Conservation (phyloP, 2,329 filamentous ascomycete species). For the Pseudogymnoascus sp. region DNA sequence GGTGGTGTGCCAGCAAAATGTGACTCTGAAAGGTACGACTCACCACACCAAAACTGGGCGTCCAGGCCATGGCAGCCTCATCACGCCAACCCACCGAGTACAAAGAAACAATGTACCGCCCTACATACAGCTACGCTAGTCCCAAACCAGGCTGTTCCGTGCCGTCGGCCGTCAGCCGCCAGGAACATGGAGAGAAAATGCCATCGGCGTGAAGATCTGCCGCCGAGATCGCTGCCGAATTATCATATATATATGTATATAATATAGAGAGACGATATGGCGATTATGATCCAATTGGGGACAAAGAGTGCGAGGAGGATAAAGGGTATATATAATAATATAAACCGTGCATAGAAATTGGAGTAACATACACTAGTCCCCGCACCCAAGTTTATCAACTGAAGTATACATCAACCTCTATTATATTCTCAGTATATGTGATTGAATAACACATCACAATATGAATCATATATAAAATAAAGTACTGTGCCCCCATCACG, state of each 20-base stretch:
- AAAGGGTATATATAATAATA: neutral
- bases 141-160: neutral
- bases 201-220: conserved; percentile 2
- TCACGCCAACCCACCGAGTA: neutral
- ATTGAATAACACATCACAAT: neutral
- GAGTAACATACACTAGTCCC: neutral
- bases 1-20: neutral
- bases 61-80: neutral
- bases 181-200: conserved; percentile 5
- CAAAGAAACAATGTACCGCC: neutral
- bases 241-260: conserved; percentile 1
- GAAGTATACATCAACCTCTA: neutral
- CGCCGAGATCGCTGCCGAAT: neutral
- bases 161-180: neutral
- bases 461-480: conserved; percentile 1
- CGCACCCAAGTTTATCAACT: neutral
- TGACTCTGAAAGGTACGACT: neutral
- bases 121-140: neutral
- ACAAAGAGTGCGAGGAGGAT: neutral
- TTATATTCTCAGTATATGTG: neutral
- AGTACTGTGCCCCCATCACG: neutral
- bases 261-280: neutral
- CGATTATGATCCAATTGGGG: neutral
- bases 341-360: neutral
- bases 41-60: neutral